Evolutionary conservation across 768 basidiomycete genomes (phyloP).

Genomic region (Naganishia vaughanmartiniae): DNA sequence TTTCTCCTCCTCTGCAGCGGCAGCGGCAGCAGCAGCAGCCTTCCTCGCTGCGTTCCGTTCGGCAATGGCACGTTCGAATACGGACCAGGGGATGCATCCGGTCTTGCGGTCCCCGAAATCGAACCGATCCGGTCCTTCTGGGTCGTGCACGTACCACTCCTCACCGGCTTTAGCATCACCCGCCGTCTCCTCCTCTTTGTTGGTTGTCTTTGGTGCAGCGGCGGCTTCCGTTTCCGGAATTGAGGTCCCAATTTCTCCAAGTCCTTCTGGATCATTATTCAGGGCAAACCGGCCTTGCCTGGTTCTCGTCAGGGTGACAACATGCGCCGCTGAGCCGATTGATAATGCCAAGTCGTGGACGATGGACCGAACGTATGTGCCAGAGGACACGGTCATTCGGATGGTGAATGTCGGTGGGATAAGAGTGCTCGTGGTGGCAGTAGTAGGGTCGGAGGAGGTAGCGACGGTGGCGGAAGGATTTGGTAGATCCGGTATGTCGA

Average conservation of each 20-base stretch:
- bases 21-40: background rate
- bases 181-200: conserved; percentile 22
- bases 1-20: background rate
- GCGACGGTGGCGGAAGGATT: background rate
- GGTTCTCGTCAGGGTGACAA: conserved; percentile 83
- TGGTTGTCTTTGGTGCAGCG: conserved; percentile 12
- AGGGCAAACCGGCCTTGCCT: conserved; percentile 73
- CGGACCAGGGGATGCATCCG: conserved; percentile 53
- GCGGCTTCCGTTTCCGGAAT: background rate
- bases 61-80: conserved; percentile 45
- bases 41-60: conserved; percentile 63
- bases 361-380: conserved; percentile 94
- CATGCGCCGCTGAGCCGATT: conserved; percentile 84
- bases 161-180: background rate
- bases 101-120: conserved; percentile 55
- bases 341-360: conserved; percentile 86
- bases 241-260: too few relatives aligned
- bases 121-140: conserved; percentile 27
- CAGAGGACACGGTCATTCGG: conserved; percentile 88
- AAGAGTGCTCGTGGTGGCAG: conserved; percentile 36
- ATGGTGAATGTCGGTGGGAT: conserved; percentile 76
- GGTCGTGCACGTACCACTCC: conserved; percentile 23
- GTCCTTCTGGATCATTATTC: conserved; percentile 24
- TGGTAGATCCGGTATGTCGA: conserved; percentile 35
- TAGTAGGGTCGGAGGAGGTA: conserved; percentile 35